Evolutionary conservation across 805 yeast species (phyloP).

Genomic region (Myxozyma neotropica): DNA sequence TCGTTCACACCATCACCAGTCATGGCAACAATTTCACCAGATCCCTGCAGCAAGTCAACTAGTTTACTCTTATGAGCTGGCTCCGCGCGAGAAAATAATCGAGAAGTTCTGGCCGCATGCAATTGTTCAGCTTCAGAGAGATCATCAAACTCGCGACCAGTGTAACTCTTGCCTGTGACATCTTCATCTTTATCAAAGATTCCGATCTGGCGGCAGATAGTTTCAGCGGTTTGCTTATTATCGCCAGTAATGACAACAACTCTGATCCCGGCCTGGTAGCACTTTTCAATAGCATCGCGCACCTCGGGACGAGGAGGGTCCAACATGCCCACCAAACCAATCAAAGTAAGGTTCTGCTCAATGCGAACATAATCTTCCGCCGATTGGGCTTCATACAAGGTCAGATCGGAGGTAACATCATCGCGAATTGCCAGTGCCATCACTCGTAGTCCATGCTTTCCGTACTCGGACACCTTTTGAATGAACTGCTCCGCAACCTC

Average conservation of each 20-base stretch:
- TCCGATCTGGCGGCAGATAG: conserved; percentile 53
- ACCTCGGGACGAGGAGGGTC: conserved; percentile 56
- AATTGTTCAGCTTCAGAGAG: conserved; percentile 46
- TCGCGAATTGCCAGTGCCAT: conserved; percentile 50
- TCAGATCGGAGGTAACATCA: conserved; percentile 28
- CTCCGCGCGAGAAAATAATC: conserved; percentile 57
- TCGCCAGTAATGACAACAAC: conserved; percentile 56
- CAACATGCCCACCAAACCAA: conserved; percentile 52
- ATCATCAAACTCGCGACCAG: conserved; percentile 46
- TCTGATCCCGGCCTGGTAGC: conserved; percentile 53
- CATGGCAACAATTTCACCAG: conserved; percentile 62
- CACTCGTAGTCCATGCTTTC: conserved; percentile 50
- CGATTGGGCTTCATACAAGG: conserved; percentile 26
- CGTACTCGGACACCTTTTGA: conserved; percentile 46
- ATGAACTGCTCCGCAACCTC: conserved; percentile 43
- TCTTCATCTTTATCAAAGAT: conserved; percentile 41
- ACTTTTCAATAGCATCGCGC: conserved; percentile 47
- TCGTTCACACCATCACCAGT: conserved; percentile 69
- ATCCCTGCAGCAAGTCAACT: conserved; percentile 51
- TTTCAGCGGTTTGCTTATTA: conserved; percentile 52
- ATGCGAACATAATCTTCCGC: conserved; percentile 37
- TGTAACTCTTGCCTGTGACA: conserved; percentile 47
- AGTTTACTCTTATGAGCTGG: conserved; percentile 57
- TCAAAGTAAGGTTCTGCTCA: conserved; percentile 46
- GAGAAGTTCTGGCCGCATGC: conserved; percentile 50